Evolutionary conservation across 768 basidiomycete species (phyloP).

Genomic region (Saitozyma podzolica): DNA sequence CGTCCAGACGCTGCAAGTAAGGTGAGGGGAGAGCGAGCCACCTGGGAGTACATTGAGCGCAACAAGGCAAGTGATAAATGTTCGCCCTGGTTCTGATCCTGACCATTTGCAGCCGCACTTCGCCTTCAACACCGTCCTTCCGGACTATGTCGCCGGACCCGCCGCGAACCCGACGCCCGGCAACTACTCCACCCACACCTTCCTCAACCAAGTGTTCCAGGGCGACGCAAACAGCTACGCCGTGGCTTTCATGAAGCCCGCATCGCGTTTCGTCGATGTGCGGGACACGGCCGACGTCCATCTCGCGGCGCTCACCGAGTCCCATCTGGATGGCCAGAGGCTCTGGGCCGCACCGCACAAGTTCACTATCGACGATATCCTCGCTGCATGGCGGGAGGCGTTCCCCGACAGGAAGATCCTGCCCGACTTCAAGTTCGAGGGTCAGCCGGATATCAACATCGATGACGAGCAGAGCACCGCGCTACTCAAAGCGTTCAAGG

Average conservation of each 20-base stretch:
- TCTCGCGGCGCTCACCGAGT: background rate
- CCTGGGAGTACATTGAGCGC: background rate
- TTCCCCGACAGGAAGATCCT: background rate
- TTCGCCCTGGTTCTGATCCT: no score
- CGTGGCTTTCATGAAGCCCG: background rate
- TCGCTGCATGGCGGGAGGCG: background rate
- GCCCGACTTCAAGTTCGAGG: background rate
- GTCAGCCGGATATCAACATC: background rate
- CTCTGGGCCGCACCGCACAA: background rate
- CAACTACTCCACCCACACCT: background rate
- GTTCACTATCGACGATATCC: background rate
- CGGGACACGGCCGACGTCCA: background rate
- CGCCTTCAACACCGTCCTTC: slow-evolving; percentile 1
- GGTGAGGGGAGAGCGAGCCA: background rate
- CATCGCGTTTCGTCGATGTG: background rate
- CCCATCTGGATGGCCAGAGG: background rate
- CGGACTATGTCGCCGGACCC: slow-evolving; percentile 2
- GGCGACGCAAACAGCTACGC: background rate
- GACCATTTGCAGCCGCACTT: background rate
- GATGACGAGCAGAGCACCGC: slow-evolving; percentile 3
- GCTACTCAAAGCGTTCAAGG: background rate
- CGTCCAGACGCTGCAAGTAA: background rate
- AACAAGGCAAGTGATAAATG: background rate
- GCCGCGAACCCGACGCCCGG: background rate
- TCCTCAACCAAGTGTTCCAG: background rate